Evolutionary conservation across 2,329 filamentous ascomycete genomes (phyloP).

Genomic region (Cordyceps fumosorosea): DNA sequence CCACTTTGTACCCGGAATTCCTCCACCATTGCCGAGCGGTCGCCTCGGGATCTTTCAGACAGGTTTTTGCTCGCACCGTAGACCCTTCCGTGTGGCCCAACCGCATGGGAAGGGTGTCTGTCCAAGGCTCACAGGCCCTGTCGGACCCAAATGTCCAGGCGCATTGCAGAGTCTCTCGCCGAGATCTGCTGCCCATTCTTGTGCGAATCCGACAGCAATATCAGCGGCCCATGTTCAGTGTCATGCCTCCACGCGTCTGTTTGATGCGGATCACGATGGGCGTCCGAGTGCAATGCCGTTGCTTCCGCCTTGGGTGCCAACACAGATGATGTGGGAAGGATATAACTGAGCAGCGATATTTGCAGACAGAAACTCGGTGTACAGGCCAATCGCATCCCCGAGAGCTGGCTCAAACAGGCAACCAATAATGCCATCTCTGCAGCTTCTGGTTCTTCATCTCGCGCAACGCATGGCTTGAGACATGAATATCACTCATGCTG

Average conservation of each 20-base stretch:
- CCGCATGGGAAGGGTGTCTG: slow-evolving; percentile 40
- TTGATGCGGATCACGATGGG: slow-evolving; percentile 35
- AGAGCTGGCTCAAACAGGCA: slow-evolving; percentile 44
- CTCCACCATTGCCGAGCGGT: slow-evolving; percentile 37
- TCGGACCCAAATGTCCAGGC: slow-evolving; percentile 40
- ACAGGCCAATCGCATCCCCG: slow-evolving; percentile 47
- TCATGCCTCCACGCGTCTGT: slow-evolving; percentile 47
- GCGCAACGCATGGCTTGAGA: background rate
- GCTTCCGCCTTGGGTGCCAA: slow-evolving; percentile 28
- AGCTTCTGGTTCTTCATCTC: background rate
- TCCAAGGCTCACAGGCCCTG: slow-evolving; percentile 41
- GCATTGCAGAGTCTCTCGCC: slow-evolving; percentile 35
- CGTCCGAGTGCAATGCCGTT: slow-evolving; percentile 37
- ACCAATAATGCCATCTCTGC: slow-evolving; percentile 21
- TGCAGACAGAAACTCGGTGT: slow-evolving; percentile 42
- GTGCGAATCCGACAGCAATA: slow-evolving; percentile 41
- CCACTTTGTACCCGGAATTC: slow-evolving; percentile 30
- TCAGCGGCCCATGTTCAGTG: slow-evolving; percentile 46
- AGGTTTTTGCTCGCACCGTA: slow-evolving; percentile 35
- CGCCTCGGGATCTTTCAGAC: slow-evolving; percentile 31
- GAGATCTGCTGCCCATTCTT: slow-evolving; percentile 30
- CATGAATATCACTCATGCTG: background rate
- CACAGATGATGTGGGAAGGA: slow-evolving; percentile 30
- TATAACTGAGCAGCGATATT: slow-evolving; percentile 29
- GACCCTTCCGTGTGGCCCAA: slow-evolving; percentile 36